These are phyloP conservation scores for Eucalyptus erythrocorys DNA, from an alignment of 345 rosid species.

Conservation along the genomic window DNA sequence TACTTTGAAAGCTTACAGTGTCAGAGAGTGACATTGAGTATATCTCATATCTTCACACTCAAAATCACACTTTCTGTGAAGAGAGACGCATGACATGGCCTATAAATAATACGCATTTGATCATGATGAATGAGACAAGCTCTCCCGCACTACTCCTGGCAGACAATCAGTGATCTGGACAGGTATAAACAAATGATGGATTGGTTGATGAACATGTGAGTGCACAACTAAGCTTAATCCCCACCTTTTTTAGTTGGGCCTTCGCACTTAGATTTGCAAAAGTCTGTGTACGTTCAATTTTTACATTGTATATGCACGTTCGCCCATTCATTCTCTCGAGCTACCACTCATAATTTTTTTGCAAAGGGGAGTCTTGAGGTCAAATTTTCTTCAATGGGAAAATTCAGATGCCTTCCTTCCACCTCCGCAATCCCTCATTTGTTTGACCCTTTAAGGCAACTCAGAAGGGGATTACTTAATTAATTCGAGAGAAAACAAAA, in stretches of 20 bases:
- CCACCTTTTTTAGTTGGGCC: background rate
- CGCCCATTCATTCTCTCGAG: background rate
- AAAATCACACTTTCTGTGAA: background rate
- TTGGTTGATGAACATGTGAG: background rate
- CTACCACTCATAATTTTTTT: background rate
- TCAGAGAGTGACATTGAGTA: background rate
- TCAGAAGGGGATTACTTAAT: background rate
- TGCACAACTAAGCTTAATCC: background rate
- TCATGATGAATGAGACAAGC: background rate
- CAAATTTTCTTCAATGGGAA: background rate
- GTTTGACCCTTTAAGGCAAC: background rate
- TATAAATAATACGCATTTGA: background rate
- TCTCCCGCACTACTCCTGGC: background rate
- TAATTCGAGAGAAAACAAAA: background rate
- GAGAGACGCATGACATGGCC: background rate
- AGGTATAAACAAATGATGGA: background rate
- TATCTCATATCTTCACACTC: background rate
- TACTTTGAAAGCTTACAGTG: background rate
- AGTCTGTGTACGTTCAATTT: background rate
- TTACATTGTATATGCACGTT: background rate
- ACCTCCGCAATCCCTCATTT: background rate
- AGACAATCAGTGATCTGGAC: background rate
- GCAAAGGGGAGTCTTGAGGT: background rate
- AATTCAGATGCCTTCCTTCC: background rate
- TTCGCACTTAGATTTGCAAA: background rate